phyloP scores from a whole-genome alignment of 495 filamentous ascomycete genomes.

The Aspergillus steynii region DNA sequence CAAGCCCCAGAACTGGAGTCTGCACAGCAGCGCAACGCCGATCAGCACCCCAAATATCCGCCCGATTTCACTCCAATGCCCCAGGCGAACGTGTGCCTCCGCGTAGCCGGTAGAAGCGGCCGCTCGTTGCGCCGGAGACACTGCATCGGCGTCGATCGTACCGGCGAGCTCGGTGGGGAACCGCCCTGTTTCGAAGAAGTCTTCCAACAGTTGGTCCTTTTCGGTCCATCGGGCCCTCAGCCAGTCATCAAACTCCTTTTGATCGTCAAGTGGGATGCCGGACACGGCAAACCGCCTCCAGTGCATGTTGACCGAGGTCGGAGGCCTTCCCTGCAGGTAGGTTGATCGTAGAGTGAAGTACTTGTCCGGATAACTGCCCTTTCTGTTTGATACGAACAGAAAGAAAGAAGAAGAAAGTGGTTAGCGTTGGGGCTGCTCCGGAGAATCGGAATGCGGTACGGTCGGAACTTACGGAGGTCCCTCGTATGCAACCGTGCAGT shows the following conservation, averaged over 20 bases:
- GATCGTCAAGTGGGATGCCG: conserved; percentile 60
- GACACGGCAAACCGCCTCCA: conserved; percentile 62
- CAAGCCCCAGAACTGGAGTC: conserved; percentile 22
- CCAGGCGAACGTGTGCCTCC: conserved; percentile 56
- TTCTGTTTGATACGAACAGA: conserved; percentile 32
- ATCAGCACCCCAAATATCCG: conserved; percentile 56
- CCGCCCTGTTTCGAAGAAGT: conserved; percentile 56
- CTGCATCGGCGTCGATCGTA: conserved; percentile 39
- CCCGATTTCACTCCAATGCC: conserved; percentile 54
- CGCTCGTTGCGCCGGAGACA: conserved; percentile 31
- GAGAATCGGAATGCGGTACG: not conserved
- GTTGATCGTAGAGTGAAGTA: conserved; percentile 65
- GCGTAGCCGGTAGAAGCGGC: conserved; percentile 52
- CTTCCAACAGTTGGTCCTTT: conserved; percentile 62
- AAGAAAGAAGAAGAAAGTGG: not conserved
- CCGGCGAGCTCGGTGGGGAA: conserved; percentile 60
- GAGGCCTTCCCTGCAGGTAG: conserved; percentile 64
- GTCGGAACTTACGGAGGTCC: conserved; percentile 59
- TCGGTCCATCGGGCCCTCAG: conserved; percentile 59
- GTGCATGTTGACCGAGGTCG: conserved; percentile 70
- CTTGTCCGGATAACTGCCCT: conserved; percentile 62
- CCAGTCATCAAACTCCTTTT: conserved; percentile 58
- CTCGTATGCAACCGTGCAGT: conserved; percentile 69
- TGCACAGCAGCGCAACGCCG: conserved; percentile 32
- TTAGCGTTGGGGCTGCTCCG: not conserved